Base-by-base conservation (phyloP, 192 early-diverging fungal species). In the Backusella tarrabulga region DNA sequence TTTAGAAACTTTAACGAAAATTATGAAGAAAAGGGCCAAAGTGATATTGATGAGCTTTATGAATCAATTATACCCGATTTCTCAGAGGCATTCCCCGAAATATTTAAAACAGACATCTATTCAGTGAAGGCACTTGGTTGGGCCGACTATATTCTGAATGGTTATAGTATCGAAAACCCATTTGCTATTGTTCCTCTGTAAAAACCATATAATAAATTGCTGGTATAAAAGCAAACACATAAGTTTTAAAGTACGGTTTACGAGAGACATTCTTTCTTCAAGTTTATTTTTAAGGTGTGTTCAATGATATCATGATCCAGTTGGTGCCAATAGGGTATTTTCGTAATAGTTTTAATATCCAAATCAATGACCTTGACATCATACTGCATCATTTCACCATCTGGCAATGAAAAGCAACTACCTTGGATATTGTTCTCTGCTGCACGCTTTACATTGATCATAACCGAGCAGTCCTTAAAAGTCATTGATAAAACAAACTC, bases 401-500 rank as follows among this genome's bases (percentile, higher is more conserved):
- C 26, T 29, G 23, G 34, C 19, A 41, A 21, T 36, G 11, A 14
- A 19, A 34, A 36, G 17, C 3, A 12, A 8, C 9, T 32, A n/a
- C 8, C 11, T 6, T 35, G 12, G 9, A 17, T 14, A n/a, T 44
- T 34, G 54, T 40, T 40, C 34, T 26, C 21, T 54, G 46, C 8
- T 6, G 11, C 40, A 23, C 32, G 63, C 14, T 70, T 32, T 3
- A 56, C 63, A 68, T 75, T 35, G 7, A 82, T 68, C 77, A 82
- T 82, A 5, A 82, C 17, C 0, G 80, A 82, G 23, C 80, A 82
- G n/a, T 82, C 80, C 40, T 82, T 82, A 23, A 82, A 72, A 12
- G 74, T 82, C 80, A 82, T 82, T 4, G 80, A 82, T 32, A 82
- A 60, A 11, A 78, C 73, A 68, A 78, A 82, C 42, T 82, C 80